These are phyloP conservation scores for Tilletiaria anomala DNA, from an alignment of 1,284 basidiomycete species.

Conservation along the genomic window DNA sequence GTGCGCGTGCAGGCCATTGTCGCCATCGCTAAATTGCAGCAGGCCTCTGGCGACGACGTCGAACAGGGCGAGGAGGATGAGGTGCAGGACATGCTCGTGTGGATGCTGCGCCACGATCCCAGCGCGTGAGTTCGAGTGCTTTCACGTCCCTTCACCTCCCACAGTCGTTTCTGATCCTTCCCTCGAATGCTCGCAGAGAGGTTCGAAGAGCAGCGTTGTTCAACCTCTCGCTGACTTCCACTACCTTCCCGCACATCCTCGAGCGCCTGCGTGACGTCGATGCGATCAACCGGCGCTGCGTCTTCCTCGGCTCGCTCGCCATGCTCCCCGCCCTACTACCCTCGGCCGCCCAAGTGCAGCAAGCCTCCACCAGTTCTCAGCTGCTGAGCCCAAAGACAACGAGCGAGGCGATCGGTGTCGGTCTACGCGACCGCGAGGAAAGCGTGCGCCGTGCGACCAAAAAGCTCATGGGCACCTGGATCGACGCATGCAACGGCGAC, in stretches of 20 bases:
- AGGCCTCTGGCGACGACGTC: conserved; percentile 43
- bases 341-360: neutral
- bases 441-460: conserved; percentile 65
- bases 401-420: conserved; percentile 44
- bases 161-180: too few species aligned
- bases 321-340: neutral
- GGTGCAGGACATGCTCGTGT: conserved; percentile 55
- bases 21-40: conserved; percentile 63
- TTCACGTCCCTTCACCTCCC: neutral
- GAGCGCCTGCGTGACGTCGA: conserved; percentile 74
- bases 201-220: conserved; percentile 75
- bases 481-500: conserved; percentile 21
- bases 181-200: conserved; percentile 56
- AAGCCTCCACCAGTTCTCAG: neutral
- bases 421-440: conserved; percentile 73
- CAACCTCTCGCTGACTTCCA: conserved; percentile 57
- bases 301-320: conserved; percentile 50
- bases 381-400: neutral
- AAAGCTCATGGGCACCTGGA: conserved; percentile 41
- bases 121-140: conserved; percentile 7
- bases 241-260: conserved; percentile 53
- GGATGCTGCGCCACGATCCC: conserved; percentile 56
- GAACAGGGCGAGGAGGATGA: conserved; percentile 55
- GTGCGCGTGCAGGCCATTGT: conserved; percentile 73
- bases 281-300: conserved; percentile 60